A percentile compares a stretch with the other conserved stretches of the same genome.
Conservation (phyloP, 768 basidiomycete genomes). For the Austroboletus eburneus region DNA sequence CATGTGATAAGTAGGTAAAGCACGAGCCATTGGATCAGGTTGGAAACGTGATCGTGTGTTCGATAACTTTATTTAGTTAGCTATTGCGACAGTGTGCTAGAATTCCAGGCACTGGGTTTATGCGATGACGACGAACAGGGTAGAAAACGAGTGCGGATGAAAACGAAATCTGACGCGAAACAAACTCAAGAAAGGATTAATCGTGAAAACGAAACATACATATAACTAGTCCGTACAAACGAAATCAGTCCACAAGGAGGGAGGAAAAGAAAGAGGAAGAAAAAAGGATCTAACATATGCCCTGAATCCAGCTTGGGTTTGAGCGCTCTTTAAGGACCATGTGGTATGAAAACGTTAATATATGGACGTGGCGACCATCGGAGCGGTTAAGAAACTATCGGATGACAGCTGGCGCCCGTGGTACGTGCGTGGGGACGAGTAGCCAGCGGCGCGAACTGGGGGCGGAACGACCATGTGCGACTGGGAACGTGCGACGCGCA, state of each 20-base stretch:
- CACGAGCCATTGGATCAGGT: too few species aligned
- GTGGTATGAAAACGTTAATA: constrained; percentile 17
- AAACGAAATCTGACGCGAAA: background rate
- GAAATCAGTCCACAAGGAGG: background rate
- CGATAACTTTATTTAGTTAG: too few species aligned
- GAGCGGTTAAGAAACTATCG: constrained; percentile 23
- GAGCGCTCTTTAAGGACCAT: constrained; percentile 6
- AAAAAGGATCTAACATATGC: background rate
- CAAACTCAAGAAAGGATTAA: background rate
- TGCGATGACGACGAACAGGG: too few species aligned
- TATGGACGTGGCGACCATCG: constrained; percentile 18
- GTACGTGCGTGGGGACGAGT: constrained; percentile 14
- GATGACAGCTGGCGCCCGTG: constrained; percentile 26
- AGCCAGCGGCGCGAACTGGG: constrained; percentile 35
- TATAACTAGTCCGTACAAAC: constrained; percentile 7
- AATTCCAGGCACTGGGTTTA: too few species aligned
- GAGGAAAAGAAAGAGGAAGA: too few species aligned
- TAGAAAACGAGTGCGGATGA: too few species aligned
- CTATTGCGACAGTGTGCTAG: too few species aligned
- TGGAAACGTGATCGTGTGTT: too few species aligned
- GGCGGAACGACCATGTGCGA: constrained; percentile 35
- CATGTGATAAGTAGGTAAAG: too few species aligned
- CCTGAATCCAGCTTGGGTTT: background rate
- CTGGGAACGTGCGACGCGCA: constrained; percentile 18
- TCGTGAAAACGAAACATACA: constrained; percentile 1